These are phyloP conservation scores for Coemansia erecta DNA, from an alignment of 192 early-diverging fungal species.

Conservation along the genomic window DNA sequence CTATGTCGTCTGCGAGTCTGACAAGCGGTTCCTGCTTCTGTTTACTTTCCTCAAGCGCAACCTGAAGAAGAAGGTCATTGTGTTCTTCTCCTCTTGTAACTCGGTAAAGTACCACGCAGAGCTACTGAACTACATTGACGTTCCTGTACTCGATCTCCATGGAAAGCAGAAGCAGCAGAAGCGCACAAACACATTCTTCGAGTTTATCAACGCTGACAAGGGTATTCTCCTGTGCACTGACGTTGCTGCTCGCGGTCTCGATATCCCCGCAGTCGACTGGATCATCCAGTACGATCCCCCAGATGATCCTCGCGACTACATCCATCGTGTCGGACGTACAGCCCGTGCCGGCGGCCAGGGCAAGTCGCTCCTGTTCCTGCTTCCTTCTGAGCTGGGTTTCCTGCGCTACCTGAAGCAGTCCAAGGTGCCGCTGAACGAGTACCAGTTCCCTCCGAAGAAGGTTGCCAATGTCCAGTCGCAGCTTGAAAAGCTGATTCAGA, in stretches of 20 bases:
- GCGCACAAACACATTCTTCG: slow-evolving; percentile 98
- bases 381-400: slow-evolving; percentile 93
- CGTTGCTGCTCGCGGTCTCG: slow-evolving; percentile 95
- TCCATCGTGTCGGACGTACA: slow-evolving; percentile 94
- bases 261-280: slow-evolving; percentile 98
- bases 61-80: slow-evolving; percentile 96
- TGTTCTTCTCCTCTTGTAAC: slow-evolving; percentile 97
- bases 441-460: slow-evolving; percentile 93
- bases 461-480: slow-evolving; percentile 95
- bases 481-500: slow-evolving; percentile 94
- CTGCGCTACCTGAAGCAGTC: slow-evolving; percentile 96
- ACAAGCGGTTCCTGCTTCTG: slow-evolving; percentile 91
- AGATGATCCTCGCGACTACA: slow-evolving; percentile 98
- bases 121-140: slow-evolving; percentile 98
- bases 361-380: slow-evolving; percentile 90
- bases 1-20: slow-evolving; percentile 91
- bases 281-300: slow-evolving; percentile 99
- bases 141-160: slow-evolving; percentile 97
- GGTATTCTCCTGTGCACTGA: slow-evolving; percentile 96
- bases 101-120: slow-evolving; percentile 98
- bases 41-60: slow-evolving; percentile 99
- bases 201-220: slow-evolving; percentile 92
- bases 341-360: slow-evolving; percentile 89
- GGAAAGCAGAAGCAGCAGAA: slow-evolving; percentile 98
- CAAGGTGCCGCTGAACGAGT: slow-evolving; percentile 98